Evolutionary conservation across 257 asterid species (phyloP).

Genomic region (Echium plantagineum): DNA sequence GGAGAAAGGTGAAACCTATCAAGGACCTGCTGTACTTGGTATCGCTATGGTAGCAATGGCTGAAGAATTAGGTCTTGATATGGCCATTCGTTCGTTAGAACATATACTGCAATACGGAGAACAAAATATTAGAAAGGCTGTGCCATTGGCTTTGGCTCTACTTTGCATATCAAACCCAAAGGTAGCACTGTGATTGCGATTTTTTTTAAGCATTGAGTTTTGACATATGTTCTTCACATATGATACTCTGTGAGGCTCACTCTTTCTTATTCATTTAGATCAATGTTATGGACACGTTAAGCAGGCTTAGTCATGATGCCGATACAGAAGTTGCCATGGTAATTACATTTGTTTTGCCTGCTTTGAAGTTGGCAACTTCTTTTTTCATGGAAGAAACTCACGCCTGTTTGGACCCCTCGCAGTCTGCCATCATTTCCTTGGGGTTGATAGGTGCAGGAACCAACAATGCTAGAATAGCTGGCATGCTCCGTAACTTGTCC

Average conservation of each 20-base stretch:
- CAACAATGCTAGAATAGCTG: conserved; percentile 97
- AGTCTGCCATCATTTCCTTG: conserved; percentile 85
- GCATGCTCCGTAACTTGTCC: conserved; percentile 94
- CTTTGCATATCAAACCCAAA: background rate
- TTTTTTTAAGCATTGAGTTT: background rate
- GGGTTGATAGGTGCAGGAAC: conserved; percentile 99
- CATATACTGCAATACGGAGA: background rate
- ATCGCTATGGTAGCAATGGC: background rate
- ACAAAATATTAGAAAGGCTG: background rate
- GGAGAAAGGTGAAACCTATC: background rate
- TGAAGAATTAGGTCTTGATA: background rate
- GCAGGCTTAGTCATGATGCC: conserved; percentile 98
- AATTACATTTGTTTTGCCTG: conserved; percentile 5
- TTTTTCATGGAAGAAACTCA: background rate
- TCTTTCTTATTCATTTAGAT: conserved; percentile 35
- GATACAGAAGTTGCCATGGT: conserved; percentile 98
- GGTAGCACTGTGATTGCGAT: background rate
- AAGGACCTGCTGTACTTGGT: conserved; percentile 1
- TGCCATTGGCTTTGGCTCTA: background rate
- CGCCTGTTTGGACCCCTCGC: conserved; percentile 9
- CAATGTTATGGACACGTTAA: conserved; percentile 96
- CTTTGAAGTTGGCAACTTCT: background rate
- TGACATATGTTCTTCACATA: background rate
- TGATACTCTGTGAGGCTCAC: conserved; percentile 4
- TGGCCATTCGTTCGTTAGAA: background rate